These are phyloP conservation scores for Hypocrella siamensis DNA, from an alignment of 2,329 filamentous ascomycete species.

Conservation along the genomic window DNA sequence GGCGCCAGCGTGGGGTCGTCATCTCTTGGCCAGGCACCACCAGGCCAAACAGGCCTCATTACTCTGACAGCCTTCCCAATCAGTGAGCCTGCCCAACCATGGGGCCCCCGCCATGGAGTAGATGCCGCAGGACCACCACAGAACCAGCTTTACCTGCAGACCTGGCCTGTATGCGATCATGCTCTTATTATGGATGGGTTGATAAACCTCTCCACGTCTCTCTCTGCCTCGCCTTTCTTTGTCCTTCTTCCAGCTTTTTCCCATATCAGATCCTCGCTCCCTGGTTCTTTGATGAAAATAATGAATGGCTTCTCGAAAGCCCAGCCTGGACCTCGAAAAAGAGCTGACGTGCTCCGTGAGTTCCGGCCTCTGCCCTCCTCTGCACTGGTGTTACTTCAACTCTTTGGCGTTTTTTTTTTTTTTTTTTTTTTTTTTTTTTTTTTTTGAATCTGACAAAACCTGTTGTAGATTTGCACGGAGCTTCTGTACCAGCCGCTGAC, in stretches of 20 bases:
- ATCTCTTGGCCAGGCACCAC: too few species aligned
- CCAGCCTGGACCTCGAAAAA: slow-evolving; percentile 63
- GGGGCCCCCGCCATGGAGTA: too few species aligned
- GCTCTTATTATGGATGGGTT: not conserved
- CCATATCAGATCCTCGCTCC: not conserved
- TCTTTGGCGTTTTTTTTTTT: not conserved
- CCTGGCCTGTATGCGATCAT: too few species aligned
- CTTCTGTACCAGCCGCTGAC: slow-evolving; percentile 82
- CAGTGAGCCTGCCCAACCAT: too few species aligned
- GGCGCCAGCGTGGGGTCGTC: too few species aligned
- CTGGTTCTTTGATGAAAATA: slow-evolving; percentile 5
- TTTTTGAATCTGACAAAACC: not conserved
- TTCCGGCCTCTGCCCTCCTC: too few species aligned
- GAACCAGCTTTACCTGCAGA: too few species aligned
- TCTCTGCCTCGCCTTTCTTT: not conserved
- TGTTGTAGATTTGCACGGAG: slow-evolving; percentile 78
- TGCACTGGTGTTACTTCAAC: not conserved
- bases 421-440: not conserved
- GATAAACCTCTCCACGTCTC: not conserved
- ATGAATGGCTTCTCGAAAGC: slow-evolving; percentile 36
- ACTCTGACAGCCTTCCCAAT: too few species aligned
- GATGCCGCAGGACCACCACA: too few species aligned
- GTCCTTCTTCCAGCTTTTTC: not conserved
- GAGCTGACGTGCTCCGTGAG: slow-evolving; percentile 90
- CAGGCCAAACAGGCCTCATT: too few species aligned